A percentile compares a stretch with the other conserved stretches of the same genome.
Conservation (phyloP, 2,329 filamentous ascomycete genomes). For the Ceratocystiopsis minuta region DNA sequence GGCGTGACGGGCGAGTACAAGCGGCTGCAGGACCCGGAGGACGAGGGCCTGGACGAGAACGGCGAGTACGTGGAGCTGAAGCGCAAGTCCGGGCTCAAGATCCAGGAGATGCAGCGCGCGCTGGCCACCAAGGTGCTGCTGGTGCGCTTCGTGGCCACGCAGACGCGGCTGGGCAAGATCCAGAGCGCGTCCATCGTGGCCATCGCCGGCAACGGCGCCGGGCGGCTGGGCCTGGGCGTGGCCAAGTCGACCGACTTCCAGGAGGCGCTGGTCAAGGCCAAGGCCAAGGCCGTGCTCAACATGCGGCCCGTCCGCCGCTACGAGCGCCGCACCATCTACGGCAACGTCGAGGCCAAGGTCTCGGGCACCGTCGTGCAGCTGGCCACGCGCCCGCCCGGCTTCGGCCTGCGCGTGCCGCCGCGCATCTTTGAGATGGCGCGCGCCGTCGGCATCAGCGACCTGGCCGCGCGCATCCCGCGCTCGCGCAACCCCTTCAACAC, state of each 20-base stretch:
- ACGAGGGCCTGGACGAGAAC: conserved; percentile 30
- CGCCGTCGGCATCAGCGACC: conserved; percentile 68
- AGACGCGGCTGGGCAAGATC: conserved; percentile 93
- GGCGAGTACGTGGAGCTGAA: conserved; percentile 34
- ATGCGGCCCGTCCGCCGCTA: conserved; percentile 87
- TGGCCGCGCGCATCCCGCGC: conserved; percentile 65
- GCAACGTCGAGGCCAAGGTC: conserved; percentile 66
- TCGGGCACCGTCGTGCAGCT: conserved; percentile 75
- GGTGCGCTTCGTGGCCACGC: conserved; percentile 60
- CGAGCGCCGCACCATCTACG: conserved; percentile 81
- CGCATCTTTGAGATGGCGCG: conserved; percentile 91
- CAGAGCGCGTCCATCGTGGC: conserved; percentile 55
- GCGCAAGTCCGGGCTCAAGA: conserved; percentile 33
- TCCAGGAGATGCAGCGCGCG: conserved; percentile 34
- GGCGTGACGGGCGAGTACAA: conserved; percentile 35
- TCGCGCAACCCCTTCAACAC: conserved; percentile 96
- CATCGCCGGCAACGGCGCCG: conserved; percentile 74
- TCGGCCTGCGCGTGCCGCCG: conserved; percentile 79
- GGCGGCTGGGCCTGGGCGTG: conserved; percentile 73
- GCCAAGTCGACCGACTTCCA: conserved; percentile 65
- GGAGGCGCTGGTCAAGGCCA: conserved; percentile 53
- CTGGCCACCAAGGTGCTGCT: conserved; percentile 53
- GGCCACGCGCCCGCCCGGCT: conserved; percentile 72
- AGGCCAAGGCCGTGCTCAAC: conserved; percentile 69
- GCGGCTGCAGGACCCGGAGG: conserved; percentile 27